These are phyloP conservation scores for Xylaria intraflava DNA, from an alignment of 495 filamentous ascomycete species.

Conservation along the genomic window DNA sequence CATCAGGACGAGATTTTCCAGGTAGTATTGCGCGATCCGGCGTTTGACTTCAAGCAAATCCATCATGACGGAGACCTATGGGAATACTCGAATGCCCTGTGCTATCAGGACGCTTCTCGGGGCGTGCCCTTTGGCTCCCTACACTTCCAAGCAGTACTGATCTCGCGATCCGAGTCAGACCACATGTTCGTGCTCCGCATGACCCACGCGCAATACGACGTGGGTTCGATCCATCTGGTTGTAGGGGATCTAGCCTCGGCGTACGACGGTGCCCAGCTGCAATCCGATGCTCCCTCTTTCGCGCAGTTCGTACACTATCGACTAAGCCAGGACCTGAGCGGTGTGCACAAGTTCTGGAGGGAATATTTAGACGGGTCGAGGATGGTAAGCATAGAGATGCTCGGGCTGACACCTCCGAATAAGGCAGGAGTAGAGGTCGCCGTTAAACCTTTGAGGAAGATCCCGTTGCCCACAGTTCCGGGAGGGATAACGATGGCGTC, in stretches of 20 bases:
- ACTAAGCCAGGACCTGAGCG: conserved; percentile 19
- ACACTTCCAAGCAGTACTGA: conserved; percentile 41
- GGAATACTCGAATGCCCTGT: conserved; percentile 38
- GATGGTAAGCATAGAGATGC: neutral
- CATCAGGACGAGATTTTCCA: conserved; percentile 49
- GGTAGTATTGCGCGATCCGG: conserved; percentile 50
- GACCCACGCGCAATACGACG: conserved; percentile 65
- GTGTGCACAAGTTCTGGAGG: neutral
- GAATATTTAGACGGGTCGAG: neutral
- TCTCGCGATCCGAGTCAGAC: conserved; percentile 39
- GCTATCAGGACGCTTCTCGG: neutral
- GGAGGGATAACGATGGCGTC: conserved; percentile 43
- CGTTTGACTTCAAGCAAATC: neutral
- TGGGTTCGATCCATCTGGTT: conserved; percentile 53
- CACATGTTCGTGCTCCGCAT: conserved; percentile 54
- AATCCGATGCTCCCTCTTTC: conserved; percentile 39
- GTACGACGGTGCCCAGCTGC: conserved; percentile 43
- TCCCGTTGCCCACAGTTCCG: neutral
- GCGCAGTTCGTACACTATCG: conserved; percentile 43
- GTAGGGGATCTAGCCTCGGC: conserved; percentile 44
- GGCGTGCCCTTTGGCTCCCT: conserved; percentile 1
- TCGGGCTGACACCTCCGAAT: neutral
- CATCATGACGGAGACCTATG: conserved; percentile 28
- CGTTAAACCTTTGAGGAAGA: neutral
- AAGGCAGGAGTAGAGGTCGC: neutral